Evolutionary conservation across 768 basidiomycete genomes (phyloP).

Genomic region (Phlebiopsis flavidoalba): DNA sequence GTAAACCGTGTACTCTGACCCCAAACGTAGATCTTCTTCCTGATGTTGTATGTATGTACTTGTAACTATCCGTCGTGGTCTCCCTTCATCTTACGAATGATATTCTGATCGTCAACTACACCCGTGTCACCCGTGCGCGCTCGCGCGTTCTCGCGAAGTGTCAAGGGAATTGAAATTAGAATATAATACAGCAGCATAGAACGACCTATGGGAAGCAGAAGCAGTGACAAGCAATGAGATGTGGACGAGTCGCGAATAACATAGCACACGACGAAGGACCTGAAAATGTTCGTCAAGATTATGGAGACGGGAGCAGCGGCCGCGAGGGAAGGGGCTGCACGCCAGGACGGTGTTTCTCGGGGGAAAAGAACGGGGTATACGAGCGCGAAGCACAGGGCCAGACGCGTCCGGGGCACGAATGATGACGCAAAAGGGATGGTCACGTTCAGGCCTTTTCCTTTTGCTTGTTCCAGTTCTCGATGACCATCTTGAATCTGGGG

Average conservation of each 20-base stretch:
- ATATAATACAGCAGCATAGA: conserved; percentile 3
- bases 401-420: neutral
- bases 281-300: neutral
- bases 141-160: neutral
- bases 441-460: conserved; percentile 55
- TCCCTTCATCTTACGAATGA: neutral
- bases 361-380: conserved; percentile 2
- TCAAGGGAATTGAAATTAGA: neutral
- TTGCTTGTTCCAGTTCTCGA: conserved; percentile 72
- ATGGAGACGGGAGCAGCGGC: neutral
- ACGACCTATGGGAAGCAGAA: neutral
- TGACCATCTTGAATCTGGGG: conserved; percentile 54
- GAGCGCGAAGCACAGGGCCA: neutral
- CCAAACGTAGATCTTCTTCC: neutral
- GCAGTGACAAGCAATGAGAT: neutral
- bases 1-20: neutral
- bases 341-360: conserved; percentile 3
- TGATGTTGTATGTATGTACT: neutral
- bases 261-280: conserved; percentile 1
- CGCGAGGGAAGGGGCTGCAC: conserved; percentile 5
- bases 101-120: neutral
- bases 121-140: neutral
- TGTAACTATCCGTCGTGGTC: neutral
- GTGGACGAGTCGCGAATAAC: neutral
- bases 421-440: conserved; percentile 6